Conservation (phyloP, 768 basidiomycete genomes). For the Russula emetica region DNA sequence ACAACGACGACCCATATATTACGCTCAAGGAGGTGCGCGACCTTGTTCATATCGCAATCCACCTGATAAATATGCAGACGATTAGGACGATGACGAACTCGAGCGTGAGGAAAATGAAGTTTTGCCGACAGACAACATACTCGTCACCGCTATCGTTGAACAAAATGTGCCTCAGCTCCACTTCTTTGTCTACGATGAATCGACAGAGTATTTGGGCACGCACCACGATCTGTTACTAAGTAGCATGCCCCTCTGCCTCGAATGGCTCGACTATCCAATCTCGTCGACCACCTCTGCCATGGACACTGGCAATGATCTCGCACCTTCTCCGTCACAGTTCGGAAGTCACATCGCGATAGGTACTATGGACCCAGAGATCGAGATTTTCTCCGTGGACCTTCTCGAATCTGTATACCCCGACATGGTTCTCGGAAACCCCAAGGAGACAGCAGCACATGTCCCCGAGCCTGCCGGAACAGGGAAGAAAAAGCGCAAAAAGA, state of each 20-base stretch:
- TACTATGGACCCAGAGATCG: conserved; percentile 95
- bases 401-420: conserved; percentile 94
- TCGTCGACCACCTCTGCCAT: conserved; percentile 42
- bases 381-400: conserved; percentile 95
- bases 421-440: conserved; percentile 85
- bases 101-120: conserved; percentile 90
- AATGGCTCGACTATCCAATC: conserved; percentile 97
- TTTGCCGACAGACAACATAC: conserved; percentile 84
- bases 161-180: conserved; percentile 96
- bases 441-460: conserved; percentile 73
- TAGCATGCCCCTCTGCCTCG: conserved; percentile 95
- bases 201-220: conserved; percentile 85
- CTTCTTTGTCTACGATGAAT: conserved; percentile 92
- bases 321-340: conserved; percentile 38
- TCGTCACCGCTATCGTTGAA: conserved; percentile 91
- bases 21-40: conserved; percentile 82
- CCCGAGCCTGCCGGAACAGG: conserved; percentile 83
- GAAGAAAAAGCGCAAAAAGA: conserved; percentile 93
- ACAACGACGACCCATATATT: conserved; percentile 94
- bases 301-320: conserved; percentile 27
- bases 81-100: conserved; percentile 65
- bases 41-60: conserved; percentile 16
- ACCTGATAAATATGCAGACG: conserved; percentile 8
- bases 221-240: conserved; percentile 98
- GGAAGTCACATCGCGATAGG: conserved; percentile 96